Evolutionary conservation across 345 rosid genomes (phyloP).

Genomic region (Rubroshorea leprosula): DNA sequence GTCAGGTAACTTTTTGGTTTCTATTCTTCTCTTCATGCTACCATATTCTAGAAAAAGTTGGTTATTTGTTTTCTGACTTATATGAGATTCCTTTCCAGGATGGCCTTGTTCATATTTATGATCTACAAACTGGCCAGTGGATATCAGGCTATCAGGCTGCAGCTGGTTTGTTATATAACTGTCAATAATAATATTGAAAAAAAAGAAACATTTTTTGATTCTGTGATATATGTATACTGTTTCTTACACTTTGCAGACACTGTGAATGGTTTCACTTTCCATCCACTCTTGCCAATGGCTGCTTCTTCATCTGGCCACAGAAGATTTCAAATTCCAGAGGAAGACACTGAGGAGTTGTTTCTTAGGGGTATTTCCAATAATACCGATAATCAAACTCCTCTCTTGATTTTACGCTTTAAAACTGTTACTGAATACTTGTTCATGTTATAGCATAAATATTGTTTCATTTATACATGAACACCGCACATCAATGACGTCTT

Average conservation of each 20-base stretch:
- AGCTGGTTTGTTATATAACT: slow-evolving; percentile 39
- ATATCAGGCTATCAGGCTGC: slow-evolving; percentile 84
- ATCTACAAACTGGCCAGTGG: slow-evolving; percentile 92
- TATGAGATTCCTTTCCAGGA: slow-evolving; percentile 41
- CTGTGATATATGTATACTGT: slow-evolving; percentile 11
- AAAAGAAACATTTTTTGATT: background rate
- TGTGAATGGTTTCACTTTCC: slow-evolving; percentile 76
- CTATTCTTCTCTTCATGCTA: background rate
- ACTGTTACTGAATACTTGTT: background rate
- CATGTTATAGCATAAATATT: no score
- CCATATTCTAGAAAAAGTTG: background rate
- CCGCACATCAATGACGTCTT: background rate
- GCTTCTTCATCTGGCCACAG: slow-evolving; percentile 93
- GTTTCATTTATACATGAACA: no score
- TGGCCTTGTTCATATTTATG: slow-evolving; percentile 88
- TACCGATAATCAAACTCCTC: slow-evolving; percentile 6
- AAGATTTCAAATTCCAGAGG: slow-evolving; percentile 58
- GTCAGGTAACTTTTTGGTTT: slow-evolving; percentile 55
- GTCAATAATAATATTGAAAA: background rate
- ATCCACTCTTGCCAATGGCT: slow-evolving; percentile 89
- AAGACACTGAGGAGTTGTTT: slow-evolving; percentile 28
- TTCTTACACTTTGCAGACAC: slow-evolving; percentile 49
- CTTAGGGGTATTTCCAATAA: slow-evolving; percentile 36
- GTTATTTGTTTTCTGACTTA: background rate
- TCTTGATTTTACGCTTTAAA: background rate